Evolutionary conservation across 164 flowering plant genomes (phyloP).

Genomic region (Magnolia officinalis): DNA sequence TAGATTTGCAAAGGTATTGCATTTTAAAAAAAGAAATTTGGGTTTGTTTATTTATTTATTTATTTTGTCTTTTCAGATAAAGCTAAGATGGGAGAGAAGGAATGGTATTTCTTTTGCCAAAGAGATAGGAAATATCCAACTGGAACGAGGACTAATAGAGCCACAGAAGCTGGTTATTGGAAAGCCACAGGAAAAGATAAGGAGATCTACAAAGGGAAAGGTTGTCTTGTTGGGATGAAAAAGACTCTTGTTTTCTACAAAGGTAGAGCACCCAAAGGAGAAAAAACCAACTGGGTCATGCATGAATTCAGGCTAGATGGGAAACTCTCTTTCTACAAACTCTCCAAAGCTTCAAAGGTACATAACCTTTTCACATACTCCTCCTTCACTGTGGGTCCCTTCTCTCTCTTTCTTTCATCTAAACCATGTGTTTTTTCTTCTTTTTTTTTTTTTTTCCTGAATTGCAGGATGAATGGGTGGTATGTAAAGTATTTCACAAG

Average conservation of each 20-base stretch:
- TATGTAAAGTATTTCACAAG: constrained; percentile 53
- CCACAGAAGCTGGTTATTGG: constrained; percentile 33
- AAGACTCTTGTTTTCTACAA: constrained; percentile 33
- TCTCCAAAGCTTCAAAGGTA: constrained; percentile 35
- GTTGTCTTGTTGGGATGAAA: constrained; percentile 30
- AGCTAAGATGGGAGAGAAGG: constrained; percentile 30
- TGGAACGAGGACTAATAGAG: constrained; percentile 32
- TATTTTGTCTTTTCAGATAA: constrained; percentile 18
- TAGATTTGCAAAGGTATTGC: not conserved
- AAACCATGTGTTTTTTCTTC: not conserved
- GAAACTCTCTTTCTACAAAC: constrained; percentile 21
- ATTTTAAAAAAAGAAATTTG: not conserved
- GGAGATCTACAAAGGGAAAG: constrained; percentile 23
- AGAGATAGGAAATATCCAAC: constrained; percentile 34
- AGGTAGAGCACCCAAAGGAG: constrained; percentile 32
- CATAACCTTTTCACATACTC: not conserved
- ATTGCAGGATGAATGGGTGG: constrained; percentile 65
- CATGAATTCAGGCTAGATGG: constrained; percentile 33
- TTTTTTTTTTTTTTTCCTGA: not conserved
- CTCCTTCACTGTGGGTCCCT: constrained; percentile 3
- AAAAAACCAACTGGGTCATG: constrained; percentile 34
- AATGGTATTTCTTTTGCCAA: constrained; percentile 30
- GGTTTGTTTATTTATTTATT: not conserved
- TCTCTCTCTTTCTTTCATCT: not conserved
- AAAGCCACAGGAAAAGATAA: constrained; percentile 33